These are phyloP conservation scores for Aspergillus calidoustus DNA, from an alignment of 2,329 filamentous ascomycete species.

Conservation along the genomic window DNA sequence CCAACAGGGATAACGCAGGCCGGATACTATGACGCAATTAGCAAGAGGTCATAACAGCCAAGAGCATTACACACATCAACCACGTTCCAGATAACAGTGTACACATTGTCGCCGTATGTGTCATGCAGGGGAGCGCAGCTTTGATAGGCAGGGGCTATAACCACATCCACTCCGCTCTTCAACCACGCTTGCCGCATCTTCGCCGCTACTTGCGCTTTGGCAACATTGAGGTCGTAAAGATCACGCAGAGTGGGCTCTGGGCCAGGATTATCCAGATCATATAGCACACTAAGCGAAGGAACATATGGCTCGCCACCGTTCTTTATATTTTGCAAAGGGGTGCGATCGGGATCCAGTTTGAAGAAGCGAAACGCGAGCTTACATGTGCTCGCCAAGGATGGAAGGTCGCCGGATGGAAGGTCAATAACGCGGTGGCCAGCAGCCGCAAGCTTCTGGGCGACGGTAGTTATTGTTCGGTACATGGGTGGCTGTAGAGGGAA, in stretches of 20 bases:
- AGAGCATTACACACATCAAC: slow-evolving; percentile 27
- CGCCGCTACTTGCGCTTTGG: slow-evolving; percentile 16
- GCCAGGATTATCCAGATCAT: slow-evolving; percentile 11
- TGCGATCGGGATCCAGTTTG: slow-evolving; percentile 29
- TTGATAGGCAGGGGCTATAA: slow-evolving; percentile 30
- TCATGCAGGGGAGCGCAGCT: slow-evolving; percentile 30
- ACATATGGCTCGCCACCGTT: slow-evolving; percentile 26
- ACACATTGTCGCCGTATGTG: slow-evolving; percentile 25
- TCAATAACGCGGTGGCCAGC: slow-evolving; percentile 29
- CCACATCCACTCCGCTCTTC: slow-evolving; percentile 27
- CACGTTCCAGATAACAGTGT: slow-evolving; percentile 29
- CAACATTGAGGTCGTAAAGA: slow-evolving; percentile 26
- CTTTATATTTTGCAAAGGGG: slow-evolving; percentile 22
- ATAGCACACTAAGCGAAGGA: slow-evolving; percentile 24
- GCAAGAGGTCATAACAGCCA: neutral
- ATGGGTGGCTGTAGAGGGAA: slow-evolving; percentile 30
- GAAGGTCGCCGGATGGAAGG: slow-evolving; percentile 13
- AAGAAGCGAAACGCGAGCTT: slow-evolving; percentile 27
- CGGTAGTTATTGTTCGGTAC: slow-evolving; percentile 22
- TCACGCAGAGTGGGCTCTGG: slow-evolving; percentile 25
- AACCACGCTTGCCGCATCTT: slow-evolving; percentile 24
- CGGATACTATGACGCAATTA: slow-evolving; percentile 23
- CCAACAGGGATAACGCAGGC: slow-evolving; percentile 30
- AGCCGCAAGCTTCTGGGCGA: slow-evolving; percentile 21
- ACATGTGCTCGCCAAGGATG: slow-evolving; percentile 13